A percentile compares a stretch with the other conserved stretches of the same genome.
Conservation (phyloP, 2,329 filamentous ascomycete species). For the Monosporascus sp. region DNA sequence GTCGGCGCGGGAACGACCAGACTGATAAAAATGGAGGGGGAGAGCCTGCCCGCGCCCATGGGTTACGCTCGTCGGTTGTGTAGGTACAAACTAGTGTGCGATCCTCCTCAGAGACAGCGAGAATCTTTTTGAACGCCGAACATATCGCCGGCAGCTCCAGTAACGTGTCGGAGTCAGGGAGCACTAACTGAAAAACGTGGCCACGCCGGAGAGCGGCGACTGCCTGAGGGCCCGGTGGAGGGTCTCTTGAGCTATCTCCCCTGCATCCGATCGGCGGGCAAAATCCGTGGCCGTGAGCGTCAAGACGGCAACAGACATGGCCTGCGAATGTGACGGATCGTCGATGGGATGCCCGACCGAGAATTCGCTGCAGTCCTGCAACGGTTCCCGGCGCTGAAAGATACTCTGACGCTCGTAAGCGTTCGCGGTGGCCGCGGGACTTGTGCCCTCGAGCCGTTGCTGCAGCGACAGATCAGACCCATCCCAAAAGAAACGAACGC, state of each 20-base stretch:
- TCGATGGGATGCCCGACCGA: slow-evolving; percentile 7
- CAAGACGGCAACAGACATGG: slow-evolving; percentile 8
- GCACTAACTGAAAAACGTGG: slow-evolving; percentile 8
- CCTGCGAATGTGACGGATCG: slow-evolving; percentile 8
- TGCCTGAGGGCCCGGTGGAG: slow-evolving; percentile 3
- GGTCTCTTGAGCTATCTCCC: slow-evolving; percentile 1
- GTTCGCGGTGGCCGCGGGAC: slow-evolving; percentile 1
- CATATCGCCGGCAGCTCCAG: slow-evolving; percentile 1
- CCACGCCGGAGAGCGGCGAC: slow-evolving; percentile 10
- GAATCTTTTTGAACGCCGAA: slow-evolving; percentile 5
- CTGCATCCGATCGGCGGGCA: slow-evolving; percentile 1
- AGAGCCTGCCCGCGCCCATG: slow-evolving; percentile 9
- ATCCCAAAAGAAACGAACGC: slow-evolving; percentile 1
- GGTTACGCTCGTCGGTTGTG: slow-evolving; percentile 11
- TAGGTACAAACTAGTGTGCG: slow-evolving; percentile 4
- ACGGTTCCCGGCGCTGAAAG: slow-evolving; percentile 9
- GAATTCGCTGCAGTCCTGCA: slow-evolving; percentile 8
- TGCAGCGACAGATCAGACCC: slow-evolving; percentile 2
- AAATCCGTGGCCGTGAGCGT: slow-evolving; percentile 9
- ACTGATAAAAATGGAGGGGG: not conserved
- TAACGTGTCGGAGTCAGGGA: not conserved
- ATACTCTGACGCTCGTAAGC: slow-evolving; percentile 9
- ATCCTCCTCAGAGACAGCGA: slow-evolving; percentile 1
- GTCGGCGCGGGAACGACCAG: no score
- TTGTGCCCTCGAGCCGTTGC: not conserved